phyloP scores from a whole-genome alignment of 495 filamentous ascomycete species.

The Entonaema liquescens region DNA sequence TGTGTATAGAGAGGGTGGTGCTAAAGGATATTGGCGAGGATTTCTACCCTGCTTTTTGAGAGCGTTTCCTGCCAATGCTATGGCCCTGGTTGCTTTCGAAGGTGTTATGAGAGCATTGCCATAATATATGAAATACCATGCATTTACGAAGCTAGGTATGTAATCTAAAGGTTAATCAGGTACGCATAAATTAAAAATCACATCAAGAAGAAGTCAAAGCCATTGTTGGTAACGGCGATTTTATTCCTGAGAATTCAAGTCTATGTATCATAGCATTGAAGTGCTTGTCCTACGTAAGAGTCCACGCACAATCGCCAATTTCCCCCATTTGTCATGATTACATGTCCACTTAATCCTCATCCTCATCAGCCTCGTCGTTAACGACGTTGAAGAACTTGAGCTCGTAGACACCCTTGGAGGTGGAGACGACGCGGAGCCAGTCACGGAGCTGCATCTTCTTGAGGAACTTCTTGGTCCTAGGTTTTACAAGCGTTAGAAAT shows the following conservation, averaged over 20 bases:
- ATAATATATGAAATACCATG: constrained; percentile 39
- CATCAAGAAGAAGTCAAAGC: background rate
- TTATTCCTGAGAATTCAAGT: constrained; percentile 34
- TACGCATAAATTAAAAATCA: background rate
- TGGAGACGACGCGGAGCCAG: constrained; percentile 98
- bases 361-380: constrained; percentile 94
- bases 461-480: constrained; percentile 99
- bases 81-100: constrained; percentile 93
- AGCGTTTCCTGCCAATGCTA: constrained; percentile 96
- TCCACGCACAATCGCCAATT: constrained; percentile 32
- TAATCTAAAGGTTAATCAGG: background rate
- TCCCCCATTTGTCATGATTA: constrained; percentile 12
- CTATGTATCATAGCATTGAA: constrained; percentile 33
- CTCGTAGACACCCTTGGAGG: constrained; percentile 96
- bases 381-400: constrained; percentile 99
- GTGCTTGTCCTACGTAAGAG: constrained; percentile 30
- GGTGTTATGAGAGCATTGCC: constrained; percentile 85
- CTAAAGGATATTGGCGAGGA: constrained; percentile 87
- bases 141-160: background rate
- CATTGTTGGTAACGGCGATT: constrained; percentile 25
- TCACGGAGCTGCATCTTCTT: constrained; percentile 99
- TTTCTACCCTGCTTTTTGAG: constrained; percentile 92
- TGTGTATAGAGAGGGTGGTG: constrained; percentile 78
- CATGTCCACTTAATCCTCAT: constrained; percentile 81
- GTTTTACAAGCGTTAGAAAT: constrained; percentile 23